phyloP scores from a whole-genome alignment of 2,329 filamentous ascomycete genomes.

The Penicillium sp. region DNA sequence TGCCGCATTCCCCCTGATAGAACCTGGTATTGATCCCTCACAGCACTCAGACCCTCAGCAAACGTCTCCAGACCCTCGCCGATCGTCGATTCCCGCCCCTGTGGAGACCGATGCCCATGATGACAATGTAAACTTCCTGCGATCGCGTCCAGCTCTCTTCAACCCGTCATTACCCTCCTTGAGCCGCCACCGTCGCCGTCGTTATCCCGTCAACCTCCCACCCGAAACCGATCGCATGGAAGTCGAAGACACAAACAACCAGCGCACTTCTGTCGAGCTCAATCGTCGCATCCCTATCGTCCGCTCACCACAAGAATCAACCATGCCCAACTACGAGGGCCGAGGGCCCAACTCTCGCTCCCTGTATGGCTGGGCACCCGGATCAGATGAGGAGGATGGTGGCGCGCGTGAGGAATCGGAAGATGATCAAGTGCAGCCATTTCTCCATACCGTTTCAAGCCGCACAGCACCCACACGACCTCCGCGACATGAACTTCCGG shows the following conservation, averaged over 20 bases:
- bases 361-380: constrained; percentile 63
- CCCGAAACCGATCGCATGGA: constrained; percentile 39
- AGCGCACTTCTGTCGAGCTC: constrained; percentile 38
- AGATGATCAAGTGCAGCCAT: constrained; percentile 31
- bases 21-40: not conserved
- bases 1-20: not conserved
- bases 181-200: constrained; percentile 36
- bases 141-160: constrained; percentile 38
- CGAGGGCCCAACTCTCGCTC: constrained; percentile 55
- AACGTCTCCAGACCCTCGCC: constrained; percentile 41
- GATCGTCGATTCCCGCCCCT: constrained; percentile 50
- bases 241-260: constrained; percentile 32
- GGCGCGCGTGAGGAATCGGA: constrained; percentile 26
- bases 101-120: constrained; percentile 47
- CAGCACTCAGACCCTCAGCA: not conserved
- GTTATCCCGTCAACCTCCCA: constrained; percentile 23
- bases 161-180: constrained; percentile 26
- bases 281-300: constrained; percentile 45
- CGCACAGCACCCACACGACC: constrained; percentile 25
- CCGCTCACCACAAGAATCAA: constrained; percentile 44
- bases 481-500: constrained; percentile 25
- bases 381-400: constrained; percentile 40
- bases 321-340: constrained; percentile 56
- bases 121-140: constrained; percentile 55
- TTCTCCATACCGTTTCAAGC: constrained; percentile 28